Percentiles rank a stretch among this genome's conserved stretches.
These are phyloP conservation scores for Cyberlindnera bimundalis DNA, from an alignment of 805 yeast species.

Conservation along the genomic window DNA sequence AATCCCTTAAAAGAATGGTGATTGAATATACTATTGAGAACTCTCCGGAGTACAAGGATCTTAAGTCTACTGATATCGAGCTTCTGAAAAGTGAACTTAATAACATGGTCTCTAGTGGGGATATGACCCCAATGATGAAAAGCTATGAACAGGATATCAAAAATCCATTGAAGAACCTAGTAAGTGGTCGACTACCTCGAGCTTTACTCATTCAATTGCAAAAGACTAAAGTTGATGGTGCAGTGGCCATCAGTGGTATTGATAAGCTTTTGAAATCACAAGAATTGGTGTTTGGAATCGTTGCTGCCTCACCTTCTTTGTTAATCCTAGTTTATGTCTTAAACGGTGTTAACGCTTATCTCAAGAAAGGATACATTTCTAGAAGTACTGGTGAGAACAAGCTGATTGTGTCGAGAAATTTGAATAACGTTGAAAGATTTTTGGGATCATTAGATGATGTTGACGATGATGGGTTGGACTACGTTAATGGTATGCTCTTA, in stretches of 20 bases:
- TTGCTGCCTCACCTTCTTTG: constrained; percentile 82
- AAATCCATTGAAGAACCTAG: constrained; percentile 59
- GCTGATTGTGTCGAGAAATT: constrained; percentile 36
- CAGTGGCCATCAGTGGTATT: constrained; percentile 83
- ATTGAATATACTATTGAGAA: constrained; percentile 56
- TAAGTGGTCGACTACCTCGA: constrained; percentile 67
- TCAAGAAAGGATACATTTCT: constrained; percentile 35
- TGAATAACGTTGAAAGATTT: constrained; percentile 60
- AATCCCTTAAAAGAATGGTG: constrained; percentile 85
- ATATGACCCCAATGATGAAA: constrained; percentile 73
- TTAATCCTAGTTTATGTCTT: constrained; percentile 50
- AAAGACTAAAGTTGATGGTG: constrained; percentile 94
- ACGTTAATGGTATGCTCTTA: constrained; percentile 57
- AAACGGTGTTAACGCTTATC: constrained; percentile 28
- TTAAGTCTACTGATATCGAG: constrained; percentile 6
- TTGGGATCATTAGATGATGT: constrained; percentile 30
- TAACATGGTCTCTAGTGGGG: constrained; percentile 61
- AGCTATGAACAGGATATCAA: constrained; percentile 76
- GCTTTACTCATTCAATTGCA: constrained; percentile 88
- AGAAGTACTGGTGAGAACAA: constrained; percentile 20
- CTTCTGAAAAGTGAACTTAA: constrained; percentile 35
- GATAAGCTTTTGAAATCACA: constrained; percentile 87
- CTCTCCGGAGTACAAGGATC: constrained; percentile 13
- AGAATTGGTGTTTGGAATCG: constrained; percentile 88
- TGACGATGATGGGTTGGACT: constrained; percentile 29